Evolutionary conservation across 2,329 filamentous ascomycete species (phyloP), one percentile per base, ranked within the genome.

Genomic region (Penicillium digitatum): DNA sequence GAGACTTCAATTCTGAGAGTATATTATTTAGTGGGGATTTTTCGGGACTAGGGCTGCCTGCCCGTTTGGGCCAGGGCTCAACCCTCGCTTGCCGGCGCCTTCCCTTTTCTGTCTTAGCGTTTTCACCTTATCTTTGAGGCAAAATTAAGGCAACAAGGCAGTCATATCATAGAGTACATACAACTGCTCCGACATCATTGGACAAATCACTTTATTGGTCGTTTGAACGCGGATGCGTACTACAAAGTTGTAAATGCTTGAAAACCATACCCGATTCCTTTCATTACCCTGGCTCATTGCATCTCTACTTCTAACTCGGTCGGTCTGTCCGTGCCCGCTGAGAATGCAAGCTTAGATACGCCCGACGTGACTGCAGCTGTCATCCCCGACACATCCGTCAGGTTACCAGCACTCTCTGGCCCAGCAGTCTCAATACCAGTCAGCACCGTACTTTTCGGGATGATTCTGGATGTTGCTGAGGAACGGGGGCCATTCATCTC

Each of bases 401-500:
- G 63, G 47, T 69, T 67, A 27, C 60, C 68, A 57, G 63, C 66
- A 48, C 74, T 80, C n/a, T 79, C 77, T 24, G 48, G 10, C 16
- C 29, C 78, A 0, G 81, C 79, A 1, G 79, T 82, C 66, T 88
- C 85, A 3, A 87, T 78, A 0, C 80, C 80, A 0, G 80, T 74
- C 18, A 88, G 72, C 3, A 87, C 82, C 1, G 83, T 77, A 44
- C 67, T 68, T 37, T 66, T 61, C 24, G 59, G 65, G 16, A 67
- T 63, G 16, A 69, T 69, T 29, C 58, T 66, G 16, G 81, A 79
- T n/a, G 39, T 31, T 3, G 79, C 75, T 31, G 69, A 81, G 7
- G 78, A 76, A 63, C 84, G 74, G 34, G 81, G 78, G 0, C 83
- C 84, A 65, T 99, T 99, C 93, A 99, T 97, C 70, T 99, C 94